Evolutionary conservation across 2,329 filamentous ascomycete species (phyloP), one percentile per base, ranked within the genome.

Genomic region (Chaetomiaceae sp.): DNA sequence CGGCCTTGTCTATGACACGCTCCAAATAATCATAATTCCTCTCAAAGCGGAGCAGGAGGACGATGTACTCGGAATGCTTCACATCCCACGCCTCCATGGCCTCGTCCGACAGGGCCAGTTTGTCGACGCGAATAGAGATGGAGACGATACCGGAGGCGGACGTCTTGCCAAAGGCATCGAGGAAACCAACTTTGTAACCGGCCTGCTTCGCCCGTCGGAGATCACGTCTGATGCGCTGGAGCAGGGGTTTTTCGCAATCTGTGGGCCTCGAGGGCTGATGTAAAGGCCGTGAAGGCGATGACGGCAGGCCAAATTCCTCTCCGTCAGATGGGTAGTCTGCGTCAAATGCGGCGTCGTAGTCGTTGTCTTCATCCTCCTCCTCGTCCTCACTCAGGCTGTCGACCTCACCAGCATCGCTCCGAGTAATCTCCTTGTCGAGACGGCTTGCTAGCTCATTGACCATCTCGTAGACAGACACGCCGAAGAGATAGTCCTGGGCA

Each of bases 81-180:
- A 96, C 67, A 55, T 85, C 78, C 90, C 90, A 96, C 1, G 90
- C 87, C 62, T 86, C 77, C 68, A 89, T 79, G 0, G 83, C 84
- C 63, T 91, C 87, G 33, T 85, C 77, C 0, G 88, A 86, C 11
- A 96, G 80, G 0, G 80, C 83, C 1, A 96, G 78, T 61, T 86
- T 87, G 4, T 77, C 73, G 27, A 88, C 79, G 4, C 82, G 82
- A 27, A 87, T 79, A 0, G 90, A 89, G 2, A 94, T 68, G 4
- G 82, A 83, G 16, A 94, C 67, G 3, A 78, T 73, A 54, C 71
- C 76, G 10, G 71, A 70, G 1, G 72, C 65, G 21, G 75, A 66
- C 1, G 61, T 48, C 3, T 65, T 59, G 25, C 64, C 65, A 16
- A 82, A 70, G 16, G 76, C 72, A 11, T 75, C 76, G 10, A 87